phyloP scores from a whole-genome alignment of 164 flowering plant species.

The Magnolia changhungtana region DNA sequence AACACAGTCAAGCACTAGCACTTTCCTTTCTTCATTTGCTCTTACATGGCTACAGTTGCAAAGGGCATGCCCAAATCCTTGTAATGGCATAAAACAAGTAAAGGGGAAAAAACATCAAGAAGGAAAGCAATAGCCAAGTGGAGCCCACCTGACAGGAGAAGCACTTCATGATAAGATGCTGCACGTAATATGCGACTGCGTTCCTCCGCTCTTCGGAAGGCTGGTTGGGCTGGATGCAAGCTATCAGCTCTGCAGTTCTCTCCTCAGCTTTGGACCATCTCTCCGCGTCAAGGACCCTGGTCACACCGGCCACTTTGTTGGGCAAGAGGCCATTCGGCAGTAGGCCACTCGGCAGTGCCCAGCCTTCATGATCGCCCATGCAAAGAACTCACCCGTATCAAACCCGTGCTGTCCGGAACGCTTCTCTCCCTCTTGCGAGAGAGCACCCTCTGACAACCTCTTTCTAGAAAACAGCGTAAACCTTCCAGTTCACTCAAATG shows the following conservation, averaged over 20 bases:
- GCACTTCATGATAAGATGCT: slow-evolving; percentile 71
- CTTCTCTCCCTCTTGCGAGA: neutral
- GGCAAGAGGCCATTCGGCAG: slow-evolving; percentile 84
- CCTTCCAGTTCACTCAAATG: neutral
- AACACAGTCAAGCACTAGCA: neutral
- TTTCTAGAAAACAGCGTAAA: slow-evolving; percentile 1
- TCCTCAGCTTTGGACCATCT: slow-evolving; percentile 88
- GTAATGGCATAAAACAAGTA: no score
- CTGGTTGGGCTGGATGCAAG: slow-evolving; percentile 85
- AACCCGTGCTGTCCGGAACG: slow-evolving; percentile 11
- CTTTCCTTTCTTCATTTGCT: no score
- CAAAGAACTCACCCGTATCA: slow-evolving; percentile 21
- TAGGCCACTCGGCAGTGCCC: slow-evolving; percentile 78
- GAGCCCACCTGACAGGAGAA: slow-evolving; percentile 78
- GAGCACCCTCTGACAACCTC: neutral
- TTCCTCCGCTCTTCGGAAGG: slow-evolving; percentile 80
- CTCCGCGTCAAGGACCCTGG: slow-evolving; percentile 54
- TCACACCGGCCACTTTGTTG: slow-evolving; percentile 48
- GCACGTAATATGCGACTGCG: slow-evolving; percentile 93
- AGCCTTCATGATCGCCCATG: slow-evolving; percentile 87
- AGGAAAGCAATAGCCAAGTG: neutral
- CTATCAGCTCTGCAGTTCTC: slow-evolving; percentile 83
- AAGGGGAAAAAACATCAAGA: neutral
- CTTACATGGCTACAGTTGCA: no score
- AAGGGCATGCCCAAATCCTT: no score